phyloP scores from a whole-genome alignment of 2,329 filamentous ascomycete genomes.

The Anthostomella pinea region DNA sequence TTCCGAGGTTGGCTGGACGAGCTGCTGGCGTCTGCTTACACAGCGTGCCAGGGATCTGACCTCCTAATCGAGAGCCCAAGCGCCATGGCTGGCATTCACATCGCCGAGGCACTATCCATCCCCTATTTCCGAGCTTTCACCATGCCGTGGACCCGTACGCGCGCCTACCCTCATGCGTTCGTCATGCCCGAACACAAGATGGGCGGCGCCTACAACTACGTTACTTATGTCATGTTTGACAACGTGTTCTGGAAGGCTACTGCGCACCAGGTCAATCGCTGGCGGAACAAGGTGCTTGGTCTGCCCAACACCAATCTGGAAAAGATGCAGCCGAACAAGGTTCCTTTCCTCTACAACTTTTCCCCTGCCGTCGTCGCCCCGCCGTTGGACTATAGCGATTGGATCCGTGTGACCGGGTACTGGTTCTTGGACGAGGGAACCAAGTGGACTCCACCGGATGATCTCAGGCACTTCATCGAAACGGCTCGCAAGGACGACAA shows the following conservation, averaged over 20 bases:
- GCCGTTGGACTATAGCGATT: conserved; percentile 92
- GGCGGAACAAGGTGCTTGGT: conserved; percentile 78
- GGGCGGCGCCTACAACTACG: conserved; percentile 92
- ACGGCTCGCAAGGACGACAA: conserved; percentile 77
- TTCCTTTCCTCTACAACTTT: conserved; percentile 98
- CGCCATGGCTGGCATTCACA: conserved; percentile 96
- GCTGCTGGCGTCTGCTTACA: conserved; percentile 76
- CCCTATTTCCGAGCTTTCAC: conserved; percentile 97
- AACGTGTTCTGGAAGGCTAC: conserved; percentile 96
- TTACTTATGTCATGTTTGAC: conserved; percentile 95
- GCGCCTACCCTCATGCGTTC: conserved; percentile 95
- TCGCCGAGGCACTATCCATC: conserved; percentile 87
- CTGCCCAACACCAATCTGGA: conserved; percentile 79
- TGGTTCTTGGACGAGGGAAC: conserved; percentile 87
- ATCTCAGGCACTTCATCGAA: conserved; percentile 78
- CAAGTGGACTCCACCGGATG: conserved; percentile 69
- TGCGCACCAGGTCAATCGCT: conserved; percentile 85
- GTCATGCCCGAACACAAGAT: conserved; percentile 89
- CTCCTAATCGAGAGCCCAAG: conserved; percentile 92
- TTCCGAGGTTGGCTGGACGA: conserved; percentile 96
- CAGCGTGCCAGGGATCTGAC: conserved; percentile 81
- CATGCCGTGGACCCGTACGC: conserved; percentile 97
- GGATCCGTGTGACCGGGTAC: conserved; percentile 96
- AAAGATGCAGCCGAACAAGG: conserved; percentile 93
- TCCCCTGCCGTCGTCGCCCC: conserved; percentile 91